phyloP scores from a whole-genome alignment of 345 rosid genomes.

The Ailanthus altissimus region DNA sequence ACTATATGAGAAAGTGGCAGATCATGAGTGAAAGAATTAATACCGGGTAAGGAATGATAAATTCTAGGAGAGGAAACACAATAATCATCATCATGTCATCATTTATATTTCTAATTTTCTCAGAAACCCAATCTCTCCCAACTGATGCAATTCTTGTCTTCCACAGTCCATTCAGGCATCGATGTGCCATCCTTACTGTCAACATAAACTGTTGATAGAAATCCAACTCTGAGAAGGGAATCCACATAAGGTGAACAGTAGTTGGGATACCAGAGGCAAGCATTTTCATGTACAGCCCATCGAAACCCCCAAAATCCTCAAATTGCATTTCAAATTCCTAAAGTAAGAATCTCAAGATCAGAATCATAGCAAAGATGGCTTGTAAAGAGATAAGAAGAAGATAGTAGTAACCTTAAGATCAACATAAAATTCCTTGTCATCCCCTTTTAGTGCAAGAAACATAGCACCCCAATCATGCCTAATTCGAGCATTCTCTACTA shows the following conservation, averaged over 20 bases:
- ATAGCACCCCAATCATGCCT: constrained; percentile 95
- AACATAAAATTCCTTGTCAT: constrained; percentile 70
- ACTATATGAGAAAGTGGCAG: constrained; percentile 7
- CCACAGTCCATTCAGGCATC: constrained; percentile 56
- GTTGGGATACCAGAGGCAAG: constrained; percentile 82
- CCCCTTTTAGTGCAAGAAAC: constrained; percentile 82
- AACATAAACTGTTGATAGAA: constrained; percentile 72
- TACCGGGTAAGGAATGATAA: constrained; percentile 80
- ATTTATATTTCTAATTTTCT: constrained; percentile 54
- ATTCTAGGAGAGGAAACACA: constrained; percentile 66
- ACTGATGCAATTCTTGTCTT: constrained; percentile 48
- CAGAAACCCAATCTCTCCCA: constrained; percentile 47
- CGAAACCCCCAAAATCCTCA: constrained; percentile 92
- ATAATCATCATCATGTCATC: constrained; percentile 72
- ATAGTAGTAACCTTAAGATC: constrained; percentile 63
- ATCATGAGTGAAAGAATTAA: constrained; percentile 18
- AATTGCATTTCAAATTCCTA: constrained; percentile 86
- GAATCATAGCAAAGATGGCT: constrained; percentile 20
- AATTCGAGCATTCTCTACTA: constrained; percentile 72
- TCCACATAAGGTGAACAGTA: constrained; percentile 85
- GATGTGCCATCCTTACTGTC: constrained; percentile 50
- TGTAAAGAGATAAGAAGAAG: constrained; percentile 15
- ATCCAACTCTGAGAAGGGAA: constrained; percentile 87
- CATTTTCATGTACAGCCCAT: constrained; percentile 90
- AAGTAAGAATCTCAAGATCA: constrained; percentile 30